Evolutionary conservation across 495 filamentous ascomycete genomes (phyloP), one percentile per base, ranked within the genome.

Genomic region (Neurospora terricola): DNA sequence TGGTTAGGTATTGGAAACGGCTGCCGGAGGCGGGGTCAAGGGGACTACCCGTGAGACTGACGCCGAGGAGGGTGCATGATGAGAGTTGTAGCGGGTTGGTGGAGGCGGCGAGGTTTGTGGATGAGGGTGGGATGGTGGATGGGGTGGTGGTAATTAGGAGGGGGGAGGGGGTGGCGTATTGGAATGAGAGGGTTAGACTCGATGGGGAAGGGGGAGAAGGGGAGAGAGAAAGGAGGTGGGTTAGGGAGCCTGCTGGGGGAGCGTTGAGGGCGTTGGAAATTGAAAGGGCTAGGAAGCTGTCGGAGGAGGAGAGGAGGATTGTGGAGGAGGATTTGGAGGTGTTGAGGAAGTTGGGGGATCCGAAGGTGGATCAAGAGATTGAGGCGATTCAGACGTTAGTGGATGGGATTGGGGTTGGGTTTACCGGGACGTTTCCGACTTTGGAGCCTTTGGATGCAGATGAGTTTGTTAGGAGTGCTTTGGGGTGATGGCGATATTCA

Each of bases 21-120:
- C 18, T 77, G 48, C 77, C 77, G 12, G 81, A 83, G 75, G 78
- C 75, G 3, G 74, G 74, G 73, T 71, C 70, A 11, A 68, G 72
- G 0, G 75, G 74, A 0, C 23, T 84, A 38, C 81, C 81, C 3
- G 69, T 78, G 5, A 75, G 82, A 16, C 42, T 83, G 45, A 84
- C 82, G 71, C 82, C 82, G 14, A 74, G 75, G 21, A 59, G 23
- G 34, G 81, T 84, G 14, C 82, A 84, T 38, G 80, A 83, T 14
- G 82, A 82, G 69, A 80, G 79, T 23, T 83, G 78, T 43, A 1
- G 30, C n/a, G 82, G 82, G 38, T 8, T 82, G 30, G 42, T 66
- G 23, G 48, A 69, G 3, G 82, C 76, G 7, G 81, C 79, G 18
- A 69, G 40, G 70, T 84, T 77, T 18, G 70, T 83, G 3, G 82